A percentile compares a stretch with the other conserved stretches of the same genome.
Evolutionary conservation across 2,329 filamentous ascomycete species (phyloP).

Genomic region (Xylariaceae sp.): DNA sequence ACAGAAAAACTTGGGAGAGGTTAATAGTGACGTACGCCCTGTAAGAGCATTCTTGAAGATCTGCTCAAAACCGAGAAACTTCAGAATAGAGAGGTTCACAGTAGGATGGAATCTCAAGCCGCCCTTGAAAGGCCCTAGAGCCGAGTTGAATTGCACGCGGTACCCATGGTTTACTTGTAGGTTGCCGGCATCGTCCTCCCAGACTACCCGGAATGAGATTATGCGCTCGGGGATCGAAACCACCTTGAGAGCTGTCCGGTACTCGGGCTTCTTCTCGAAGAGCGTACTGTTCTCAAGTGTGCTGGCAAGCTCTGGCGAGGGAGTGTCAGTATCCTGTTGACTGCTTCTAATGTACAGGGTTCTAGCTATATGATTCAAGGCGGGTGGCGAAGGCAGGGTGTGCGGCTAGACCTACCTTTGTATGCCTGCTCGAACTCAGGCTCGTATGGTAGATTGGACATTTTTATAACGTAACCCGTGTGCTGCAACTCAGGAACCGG

Average conservation of each 20-base stretch:
- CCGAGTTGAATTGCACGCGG: slow-evolving; percentile 98
- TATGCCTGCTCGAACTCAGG: slow-evolving; percentile 99
- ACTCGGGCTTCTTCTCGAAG: slow-evolving; percentile 92
- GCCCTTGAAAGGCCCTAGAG: slow-evolving; percentile 96
- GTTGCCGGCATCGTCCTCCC: slow-evolving; percentile 90
- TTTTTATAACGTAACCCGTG: slow-evolving; percentile 34
- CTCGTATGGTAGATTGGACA: slow-evolving; percentile 83
- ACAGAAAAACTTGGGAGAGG: not conserved
- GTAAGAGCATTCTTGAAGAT: slow-evolving; percentile 99
- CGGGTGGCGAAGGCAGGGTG: slow-evolving; percentile 11
- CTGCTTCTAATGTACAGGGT: not conserved
- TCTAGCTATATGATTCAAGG: not conserved
- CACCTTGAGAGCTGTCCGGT: slow-evolving; percentile 83
- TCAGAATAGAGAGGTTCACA: slow-evolving; percentile 77
- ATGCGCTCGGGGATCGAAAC: slow-evolving; percentile 89
- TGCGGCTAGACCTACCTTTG: slow-evolving; percentile 60
- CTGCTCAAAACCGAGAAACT: slow-evolving; percentile 99
- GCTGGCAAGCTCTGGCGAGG: slow-evolving; percentile 73
- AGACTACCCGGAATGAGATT: slow-evolving; percentile 95
- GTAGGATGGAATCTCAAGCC: slow-evolving; percentile 91
- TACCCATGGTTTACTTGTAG: slow-evolving; percentile 91
- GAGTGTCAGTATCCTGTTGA: not conserved
- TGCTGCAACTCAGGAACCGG: not conserved
- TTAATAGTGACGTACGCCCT: slow-evolving; percentile 60
- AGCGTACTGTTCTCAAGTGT: slow-evolving; percentile 92